Percentiles rank a stretch among this genome's conserved stretches.
phyloP scores from a whole-genome alignment of 1,139 yeast species.

The Blastobotrys buckinghamii region DNA sequence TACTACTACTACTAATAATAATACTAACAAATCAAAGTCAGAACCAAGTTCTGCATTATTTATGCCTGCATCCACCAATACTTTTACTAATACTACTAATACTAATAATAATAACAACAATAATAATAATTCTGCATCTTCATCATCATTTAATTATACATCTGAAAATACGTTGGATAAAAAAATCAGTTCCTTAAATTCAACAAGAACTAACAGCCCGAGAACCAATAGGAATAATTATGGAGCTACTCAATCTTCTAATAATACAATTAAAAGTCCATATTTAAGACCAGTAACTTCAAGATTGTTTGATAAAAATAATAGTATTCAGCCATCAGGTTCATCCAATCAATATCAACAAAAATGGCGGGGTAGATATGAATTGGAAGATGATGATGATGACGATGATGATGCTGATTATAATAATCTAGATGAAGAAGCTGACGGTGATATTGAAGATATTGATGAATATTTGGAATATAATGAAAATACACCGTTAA shows the following conservation, averaged over 20 bases:
- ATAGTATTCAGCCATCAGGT: too few relatives aligned
- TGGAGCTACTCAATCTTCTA: background rate
- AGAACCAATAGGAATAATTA: conserved; percentile 1
- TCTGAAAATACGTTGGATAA: background rate
- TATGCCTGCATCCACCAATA: conserved; percentile 5
- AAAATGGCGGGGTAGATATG: conserved; percentile 12
- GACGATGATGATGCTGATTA: conserved; percentile 23
- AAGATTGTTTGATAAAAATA: conserved; percentile 12
- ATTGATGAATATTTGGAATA: conserved; percentile 26
- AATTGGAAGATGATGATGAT: conserved; percentile 7
- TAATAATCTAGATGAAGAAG: conserved; percentile 27
- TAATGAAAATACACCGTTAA: conserved; percentile 31
- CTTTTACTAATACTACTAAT: background rate
- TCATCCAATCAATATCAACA: background rate
- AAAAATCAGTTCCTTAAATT: background rate
- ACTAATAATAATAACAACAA: background rate
- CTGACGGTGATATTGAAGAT: conserved; percentile 27
- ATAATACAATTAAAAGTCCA: conserved; percentile 1
- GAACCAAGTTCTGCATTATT: conserved; percentile 9
- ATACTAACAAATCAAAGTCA: background rate
- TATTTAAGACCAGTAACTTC: conserved; percentile 13
- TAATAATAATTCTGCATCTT: background rate
- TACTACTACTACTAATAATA: background rate
- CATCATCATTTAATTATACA: background rate
- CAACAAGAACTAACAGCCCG: conserved; percentile 6